Percentiles rank a stretch among this genome's conserved stretches.
Conservation (phyloP, 2,329 filamentous ascomycete genomes). For the Tolypocladium endophyticum region DNA sequence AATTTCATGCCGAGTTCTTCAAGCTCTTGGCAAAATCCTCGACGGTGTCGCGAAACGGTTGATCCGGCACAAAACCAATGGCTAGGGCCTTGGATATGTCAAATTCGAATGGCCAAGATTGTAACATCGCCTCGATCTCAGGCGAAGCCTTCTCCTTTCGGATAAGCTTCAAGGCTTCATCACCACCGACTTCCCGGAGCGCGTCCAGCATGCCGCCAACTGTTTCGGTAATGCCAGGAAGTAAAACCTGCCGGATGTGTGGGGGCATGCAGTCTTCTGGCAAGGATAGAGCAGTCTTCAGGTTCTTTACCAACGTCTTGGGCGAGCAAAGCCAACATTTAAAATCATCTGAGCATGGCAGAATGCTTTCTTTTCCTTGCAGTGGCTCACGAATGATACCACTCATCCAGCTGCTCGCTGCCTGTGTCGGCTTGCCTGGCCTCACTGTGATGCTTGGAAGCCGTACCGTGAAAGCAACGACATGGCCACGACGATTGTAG, state of each 20-base stretch:
- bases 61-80: constrained; percentile 40
- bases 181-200: constrained; percentile 35
- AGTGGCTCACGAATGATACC: constrained; percentile 51
- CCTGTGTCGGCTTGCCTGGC: constrained; percentile 48
- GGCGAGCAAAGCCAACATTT: constrained; percentile 42
- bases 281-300: constrained; percentile 32
- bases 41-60: constrained; percentile 21
- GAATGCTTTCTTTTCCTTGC: constrained; percentile 31
- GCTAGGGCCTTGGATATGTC: constrained; percentile 38
- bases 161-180: constrained; percentile 30
- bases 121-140: constrained; percentile 36
- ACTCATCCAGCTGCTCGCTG: constrained; percentile 48
- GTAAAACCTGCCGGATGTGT: constrained; percentile 32
- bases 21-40: constrained; percentile 13
- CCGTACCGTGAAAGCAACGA: constrained; percentile 45
- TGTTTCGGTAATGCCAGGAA: constrained; percentile 40
- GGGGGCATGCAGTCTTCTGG: constrained; percentile 23
- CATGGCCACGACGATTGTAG: constrained; percentile 36
- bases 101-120: constrained; percentile 42
- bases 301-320: constrained; percentile 35
- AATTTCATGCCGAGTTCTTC: not conserved
- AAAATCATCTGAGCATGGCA: constrained; percentile 35
- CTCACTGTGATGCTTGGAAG: constrained; percentile 52
- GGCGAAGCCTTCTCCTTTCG: constrained; percentile 35
- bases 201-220: constrained; percentile 44